A percentile compares a stretch with the other conserved stretches of the same genome.
These are phyloP conservation scores for Boletus sp. DNA, from an alignment of 768 basidiomycete species.

Conservation along the genomic window DNA sequence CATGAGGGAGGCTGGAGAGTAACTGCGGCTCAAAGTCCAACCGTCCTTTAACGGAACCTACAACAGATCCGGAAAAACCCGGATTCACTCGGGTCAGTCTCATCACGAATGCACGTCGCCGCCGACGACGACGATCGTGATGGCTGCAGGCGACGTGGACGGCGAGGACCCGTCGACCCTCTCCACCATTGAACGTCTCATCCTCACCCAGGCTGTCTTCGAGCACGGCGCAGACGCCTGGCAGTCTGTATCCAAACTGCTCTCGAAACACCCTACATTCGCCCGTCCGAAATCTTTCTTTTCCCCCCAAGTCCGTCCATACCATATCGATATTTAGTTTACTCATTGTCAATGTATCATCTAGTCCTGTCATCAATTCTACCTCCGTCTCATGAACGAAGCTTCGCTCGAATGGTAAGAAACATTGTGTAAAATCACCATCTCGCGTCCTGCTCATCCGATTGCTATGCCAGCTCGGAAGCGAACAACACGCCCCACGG, in stretches of 20 bases:
- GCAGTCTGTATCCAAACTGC: constrained; percentile 60
- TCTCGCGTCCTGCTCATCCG: not conserved
- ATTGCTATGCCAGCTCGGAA: constrained; percentile 39
- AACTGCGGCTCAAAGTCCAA: constrained; percentile 1
- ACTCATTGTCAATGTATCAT: constrained; percentile 16
- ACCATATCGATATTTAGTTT: constrained; percentile 12
- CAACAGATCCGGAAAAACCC: constrained; percentile 15
- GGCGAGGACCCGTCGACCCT: constrained; percentile 12
- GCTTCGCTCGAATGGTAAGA: constrained; percentile 64
- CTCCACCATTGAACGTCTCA: constrained; percentile 62
- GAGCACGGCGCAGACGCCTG: constrained; percentile 74
- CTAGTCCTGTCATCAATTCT: constrained; percentile 68
- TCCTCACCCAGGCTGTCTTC: constrained; percentile 85
- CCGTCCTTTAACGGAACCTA: constrained; percentile 27
- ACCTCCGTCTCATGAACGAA: constrained; percentile 66
- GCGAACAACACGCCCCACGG: constrained; percentile 53
- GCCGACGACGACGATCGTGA: constrained; percentile 13
- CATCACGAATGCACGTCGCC: not conserved
- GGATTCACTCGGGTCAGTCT: constrained; percentile 17
- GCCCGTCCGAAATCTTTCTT: constrained; percentile 64
- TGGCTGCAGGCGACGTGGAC: constrained; percentile 5
- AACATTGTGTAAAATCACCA: not conserved
- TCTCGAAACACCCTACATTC: constrained; percentile 71
- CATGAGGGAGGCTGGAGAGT: constrained; percentile 37
- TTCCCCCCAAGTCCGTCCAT: constrained; percentile 53